Evolutionary conservation across 2,329 filamentous ascomycete species (phyloP).

Genomic region (Alternaria brassicicola): DNA sequence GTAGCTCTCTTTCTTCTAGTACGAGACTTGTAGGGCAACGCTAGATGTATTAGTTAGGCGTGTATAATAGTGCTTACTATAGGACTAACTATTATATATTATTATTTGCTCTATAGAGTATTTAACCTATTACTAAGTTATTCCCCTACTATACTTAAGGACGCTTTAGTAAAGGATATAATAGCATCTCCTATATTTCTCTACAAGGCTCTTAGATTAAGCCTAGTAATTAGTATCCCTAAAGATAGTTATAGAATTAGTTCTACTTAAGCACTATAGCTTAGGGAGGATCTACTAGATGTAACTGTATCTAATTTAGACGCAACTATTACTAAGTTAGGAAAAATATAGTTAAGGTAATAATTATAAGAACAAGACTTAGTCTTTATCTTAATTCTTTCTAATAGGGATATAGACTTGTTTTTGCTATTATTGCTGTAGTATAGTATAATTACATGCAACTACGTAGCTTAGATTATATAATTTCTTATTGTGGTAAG

Average conservation of each 20-base stretch:
- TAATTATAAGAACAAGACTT: background rate
- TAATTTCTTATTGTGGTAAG: background rate
- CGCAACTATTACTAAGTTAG: background rate
- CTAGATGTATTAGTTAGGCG: conserved; percentile 9
- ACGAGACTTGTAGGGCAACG: conserved; percentile 8
- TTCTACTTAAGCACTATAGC: background rate
- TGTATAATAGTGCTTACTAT: conserved; percentile 7
- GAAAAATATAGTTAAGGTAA: background rate
- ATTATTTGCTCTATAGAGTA: conserved; percentile 11
- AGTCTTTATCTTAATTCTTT: background rate
- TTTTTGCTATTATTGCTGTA: background rate
- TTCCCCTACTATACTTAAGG: conserved; percentile 2
- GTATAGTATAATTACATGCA: background rate
- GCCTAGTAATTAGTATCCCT: background rate
- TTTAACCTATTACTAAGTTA: conserved; percentile 15
- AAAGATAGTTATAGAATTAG: background rate
- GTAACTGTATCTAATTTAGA: background rate
- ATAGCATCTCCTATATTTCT: background rate
- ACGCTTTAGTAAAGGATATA: background rate
- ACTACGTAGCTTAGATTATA: background rate
- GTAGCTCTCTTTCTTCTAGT: conserved; percentile 14
- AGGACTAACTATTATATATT: conserved; percentile 13
- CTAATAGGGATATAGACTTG: background rate
- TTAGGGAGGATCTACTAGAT: conserved; percentile 1
- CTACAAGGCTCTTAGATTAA: conserved; percentile 4